A percentile compares a stretch with the other conserved stretches of the same genome.
Evolutionary conservation across 2,329 filamentous ascomycete genomes (phyloP).

Genomic region (Sclerotinia glacialis): DNA sequence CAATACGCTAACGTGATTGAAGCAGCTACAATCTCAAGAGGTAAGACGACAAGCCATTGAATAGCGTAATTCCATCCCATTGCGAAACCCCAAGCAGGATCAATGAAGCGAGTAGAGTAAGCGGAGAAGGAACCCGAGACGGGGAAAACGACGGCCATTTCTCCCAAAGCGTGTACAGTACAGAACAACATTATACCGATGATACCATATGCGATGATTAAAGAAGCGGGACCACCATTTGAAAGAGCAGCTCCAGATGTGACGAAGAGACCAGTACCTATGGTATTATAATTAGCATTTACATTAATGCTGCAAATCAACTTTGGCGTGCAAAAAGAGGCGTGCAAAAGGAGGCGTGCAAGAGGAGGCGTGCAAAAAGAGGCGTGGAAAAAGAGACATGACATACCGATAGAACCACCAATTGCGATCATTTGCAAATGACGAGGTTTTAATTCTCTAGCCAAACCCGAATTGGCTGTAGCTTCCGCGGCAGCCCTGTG

Average conservation of each 20-base stretch:
- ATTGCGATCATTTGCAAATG: slow-evolving; percentile 61
- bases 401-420: slow-evolving; percentile 33
- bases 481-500: slow-evolving; percentile 58
- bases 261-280: slow-evolving; percentile 52
- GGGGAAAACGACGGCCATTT: slow-evolving; percentile 88
- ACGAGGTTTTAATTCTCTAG: slow-evolving; percentile 52
- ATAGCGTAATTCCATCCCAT: slow-evolving; percentile 89
- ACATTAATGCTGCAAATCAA: neutral
- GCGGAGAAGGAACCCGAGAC: slow-evolving; percentile 88
- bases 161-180: slow-evolving; percentile 85
- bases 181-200: slow-evolving; percentile 54
- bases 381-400: neutral
- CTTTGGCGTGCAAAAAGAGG: neutral
- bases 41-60: slow-evolving; percentile 80
- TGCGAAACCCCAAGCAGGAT: slow-evolving; percentile 90
- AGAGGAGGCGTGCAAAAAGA: too few relatives aligned
- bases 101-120: slow-evolving; percentile 89
- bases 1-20: slow-evolving; percentile 81
- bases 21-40: slow-evolving; percentile 81
- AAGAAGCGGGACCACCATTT: slow-evolving; percentile 40
- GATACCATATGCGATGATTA: slow-evolving; percentile 37
- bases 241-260: slow-evolving; percentile 37
- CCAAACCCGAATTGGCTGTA: slow-evolving; percentile 72
- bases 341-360: too few relatives aligned
- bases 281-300: slow-evolving; percentile 45